A percentile compares a stretch with the other conserved stretches of the same genome.
These are phyloP conservation scores for Bocquillonia castaneifolia DNA, from an alignment of 441 rosid species.

Conservation along the genomic window DNA sequence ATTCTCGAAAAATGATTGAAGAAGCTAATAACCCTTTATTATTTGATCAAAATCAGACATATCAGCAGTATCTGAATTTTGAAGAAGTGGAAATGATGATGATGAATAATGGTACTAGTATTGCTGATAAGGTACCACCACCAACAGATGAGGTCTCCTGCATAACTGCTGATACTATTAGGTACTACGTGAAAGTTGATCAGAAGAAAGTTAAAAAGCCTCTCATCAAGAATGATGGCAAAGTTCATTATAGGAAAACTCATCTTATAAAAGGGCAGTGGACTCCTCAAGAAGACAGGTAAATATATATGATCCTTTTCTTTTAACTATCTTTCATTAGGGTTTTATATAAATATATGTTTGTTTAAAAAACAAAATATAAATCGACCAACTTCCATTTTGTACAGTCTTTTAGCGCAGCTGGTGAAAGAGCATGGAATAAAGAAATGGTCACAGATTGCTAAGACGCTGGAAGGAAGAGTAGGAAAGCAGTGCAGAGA, in stretches of 20 bases:
- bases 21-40: neutral
- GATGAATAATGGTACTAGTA: neutral
- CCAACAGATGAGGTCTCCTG: conserved; percentile 24
- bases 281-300: conserved; percentile 65
- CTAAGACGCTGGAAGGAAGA: conserved; percentile 52
- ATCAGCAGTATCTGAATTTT: conserved; percentile 3
- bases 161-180: conserved; percentile 15
- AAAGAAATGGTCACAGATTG: conserved; percentile 65
- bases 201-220: conserved; percentile 24
- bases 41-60: conserved; percentile 7
- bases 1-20: conserved; percentile 8
- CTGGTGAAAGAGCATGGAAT: conserved; percentile 48
- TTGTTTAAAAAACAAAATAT: neutral
- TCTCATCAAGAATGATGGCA: conserved; percentile 22
- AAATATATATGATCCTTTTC: neutral
- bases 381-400: neutral
- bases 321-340: neutral
- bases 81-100: conserved; percentile 11
- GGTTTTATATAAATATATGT: neutral
- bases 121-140: neutral
- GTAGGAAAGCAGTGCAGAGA: conserved; percentile 86
- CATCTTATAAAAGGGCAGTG: conserved; percentile 65
- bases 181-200: neutral
- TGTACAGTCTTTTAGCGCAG: conserved; percentile 37
- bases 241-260: conserved; percentile 27